A percentile compares a stretch with the other conserved stretches of the same genome.
Evolutionary conservation across 2,329 filamentous ascomycete species (phyloP).

Genomic region (Tolypocladium sp.): DNA sequence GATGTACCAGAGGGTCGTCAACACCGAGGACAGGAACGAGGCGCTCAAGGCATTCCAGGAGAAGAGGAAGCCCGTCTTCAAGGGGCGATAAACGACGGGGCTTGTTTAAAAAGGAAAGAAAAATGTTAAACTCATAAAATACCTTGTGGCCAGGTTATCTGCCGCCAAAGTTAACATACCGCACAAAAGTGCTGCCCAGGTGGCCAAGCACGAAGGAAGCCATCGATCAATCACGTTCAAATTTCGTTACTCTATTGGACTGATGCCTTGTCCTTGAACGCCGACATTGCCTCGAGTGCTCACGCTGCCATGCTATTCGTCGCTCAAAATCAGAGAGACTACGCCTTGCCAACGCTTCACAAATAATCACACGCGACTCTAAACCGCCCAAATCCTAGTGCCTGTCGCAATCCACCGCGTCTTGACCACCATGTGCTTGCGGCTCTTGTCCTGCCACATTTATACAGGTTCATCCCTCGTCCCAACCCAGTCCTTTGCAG

Average conservation of each 20-base stretch:
- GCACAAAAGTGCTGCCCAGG: background rate
- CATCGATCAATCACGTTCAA: background rate
- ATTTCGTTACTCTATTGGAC: background rate
- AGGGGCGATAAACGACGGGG: conserved; percentile 31
- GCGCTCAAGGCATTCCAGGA: conserved; percentile 74
- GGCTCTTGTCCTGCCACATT: background rate
- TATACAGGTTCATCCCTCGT: no score
- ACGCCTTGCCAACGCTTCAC: background rate
- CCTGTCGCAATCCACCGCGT: background rate
- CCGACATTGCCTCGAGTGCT: background rate
- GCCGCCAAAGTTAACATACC: background rate
- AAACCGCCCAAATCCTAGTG: background rate
- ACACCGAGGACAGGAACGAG: conserved; percentile 80
- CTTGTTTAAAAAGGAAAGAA: background rate
- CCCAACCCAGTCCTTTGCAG: background rate
- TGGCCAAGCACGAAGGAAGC: background rate
- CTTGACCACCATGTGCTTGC: background rate
- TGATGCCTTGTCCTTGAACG: background rate
- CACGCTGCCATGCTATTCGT: background rate
- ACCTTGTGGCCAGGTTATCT: background rate
- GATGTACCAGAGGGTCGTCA: conserved; percentile 77
- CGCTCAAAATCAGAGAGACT: background rate
- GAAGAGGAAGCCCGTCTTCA: conserved; percentile 52
- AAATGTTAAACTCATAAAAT: background rate
- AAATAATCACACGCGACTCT: background rate